Base-by-base conservation (phyloP, 108 stramenopile species). In the Cyclotella atomus region DNA sequence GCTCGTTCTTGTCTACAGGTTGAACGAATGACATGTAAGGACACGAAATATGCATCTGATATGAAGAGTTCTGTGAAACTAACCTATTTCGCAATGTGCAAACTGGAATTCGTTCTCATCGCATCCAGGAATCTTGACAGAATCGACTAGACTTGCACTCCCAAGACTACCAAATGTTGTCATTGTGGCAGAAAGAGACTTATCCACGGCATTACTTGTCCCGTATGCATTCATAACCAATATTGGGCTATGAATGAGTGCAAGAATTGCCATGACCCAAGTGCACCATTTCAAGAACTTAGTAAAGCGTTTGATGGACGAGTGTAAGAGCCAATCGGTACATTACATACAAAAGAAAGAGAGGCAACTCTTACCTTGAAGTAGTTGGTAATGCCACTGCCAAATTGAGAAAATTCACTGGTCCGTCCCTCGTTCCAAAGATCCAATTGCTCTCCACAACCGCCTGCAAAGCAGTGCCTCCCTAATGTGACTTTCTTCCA, bases 401-500 rank as follows among this genome's bases (percentile, higher is more conserved):
- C 88, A 75, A 83, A 87, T 30, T 84, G 84, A 24, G 77, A 76
- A 54, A 89, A 85, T 73, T 89, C 88, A 35, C 78, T 81, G 15
- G 71, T 79, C 29, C 77, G 56, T 35, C 86, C 86, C 60, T 89
- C 88, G 60, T 87, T 73, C 86, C 86, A 89, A 23, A 89, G 62
- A 69, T 89, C 88, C 46, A 87, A 62, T 62, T 89, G 88, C 68
- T 87, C 86, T 15, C 88, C 88, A 67, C 85, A 89, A 8, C 84
- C 84, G 45, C 75, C 67, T 10, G 83, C 64, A 34, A 50, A 76
- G 33, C 88, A 89, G 70, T 89, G 88, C 49, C 88, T 79, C 2
- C 88, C 88, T 12, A 76, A 21, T 24, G 88, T 87, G 0, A 64
- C 71, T 57, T 24, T 55, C 47, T 28, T 63, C 64, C 77, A 79